These are phyloP conservation scores for Ulota crispa DNA, from an alignment of 225 moss, liverwort and hornwort genomes.

Conservation along the genomic window DNA sequence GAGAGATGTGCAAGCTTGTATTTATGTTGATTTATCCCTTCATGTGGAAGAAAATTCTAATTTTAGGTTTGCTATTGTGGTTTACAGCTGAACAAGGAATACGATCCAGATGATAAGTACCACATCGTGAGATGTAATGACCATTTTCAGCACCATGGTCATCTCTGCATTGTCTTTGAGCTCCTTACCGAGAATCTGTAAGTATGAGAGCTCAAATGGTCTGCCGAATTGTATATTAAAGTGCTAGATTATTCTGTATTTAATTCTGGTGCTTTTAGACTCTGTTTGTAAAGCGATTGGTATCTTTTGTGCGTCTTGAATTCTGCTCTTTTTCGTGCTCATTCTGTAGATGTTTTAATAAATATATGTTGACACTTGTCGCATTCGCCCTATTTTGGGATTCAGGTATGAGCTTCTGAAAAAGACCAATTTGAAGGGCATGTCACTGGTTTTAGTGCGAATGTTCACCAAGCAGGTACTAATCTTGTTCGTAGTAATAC, in stretches of 20 bases:
- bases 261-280: background rate
- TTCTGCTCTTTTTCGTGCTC: background rate
- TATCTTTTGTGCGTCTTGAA: background rate
- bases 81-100: conserved; percentile 52
- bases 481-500: background rate
- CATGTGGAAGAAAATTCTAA: background rate
- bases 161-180: conserved; percentile 65
- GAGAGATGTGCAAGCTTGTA: background rate
- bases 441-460: conserved; percentile 79
- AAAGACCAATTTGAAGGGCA: conserved; percentile 74
- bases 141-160: conserved; percentile 59
- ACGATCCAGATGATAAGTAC: conserved; percentile 49
- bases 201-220: conserved; percentile 16
- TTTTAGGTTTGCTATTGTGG: background rate
- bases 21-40: background rate
- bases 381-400: background rate
- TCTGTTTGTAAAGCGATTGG: background rate
- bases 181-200: conserved; percentile 52
- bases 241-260: background rate
- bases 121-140: conserved; percentile 55
- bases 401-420: conserved; percentile 80
- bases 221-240: background rate
- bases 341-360: background rate
- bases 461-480: conserved; percentile 80
- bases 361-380: background rate